Evolutionary conservation across 208 protist genomes (phyloP), one percentile per base, ranked within the genome.

Genomic region (Blechomonas ayalai): DNA sequence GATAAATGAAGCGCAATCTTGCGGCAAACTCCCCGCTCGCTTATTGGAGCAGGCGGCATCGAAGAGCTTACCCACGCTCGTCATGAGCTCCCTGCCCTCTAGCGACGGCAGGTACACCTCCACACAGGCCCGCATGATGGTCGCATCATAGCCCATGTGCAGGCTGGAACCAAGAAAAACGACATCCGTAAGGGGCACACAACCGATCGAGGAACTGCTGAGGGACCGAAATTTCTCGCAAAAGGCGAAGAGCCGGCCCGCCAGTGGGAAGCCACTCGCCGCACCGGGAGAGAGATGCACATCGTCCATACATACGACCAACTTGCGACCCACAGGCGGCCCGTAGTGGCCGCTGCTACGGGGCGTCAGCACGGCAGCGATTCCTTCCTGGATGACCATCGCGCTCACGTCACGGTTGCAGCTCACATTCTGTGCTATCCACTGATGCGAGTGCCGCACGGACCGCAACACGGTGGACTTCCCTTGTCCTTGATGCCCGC

Each of bases 251-350:
- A 93, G 51, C 55, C 47, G 37, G 22, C 71, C 67, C 6, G 65
- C 69, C 13, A 72, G 40, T 7, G 73, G 67, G 25, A 35, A 49
- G 27, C 33, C 31, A 2, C 36, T 28, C 19, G 55, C 52, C 10
- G 52, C 26, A 18, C 32, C 18, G 13, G 50, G 66, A 6, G 64
- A 64, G 25, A 90, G 48, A 49, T 90, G 72, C n/a, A 90, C 55
- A 63, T 93, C 84, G 43, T 93, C 84, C 20, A 93, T 77, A 59
- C 74, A 88, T 22, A 93, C 60, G 2, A 90, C 65, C n/a, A 93
- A 55, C 15, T 71, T 77, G 13, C 66, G 63, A 7, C 80, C 84
- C 12, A 82, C 28, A 26, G 59, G 62, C 23, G 84, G 80, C 2
- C 71, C 70, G 59, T 83, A 80, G 18, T 38, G 16, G 12, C 70